A percentile compares a stretch with the other conserved stretches of the same genome.
These are phyloP conservation scores for Phytopythium montanum DNA, from an alignment of 352 stramenopile genomes.

Conservation along the genomic window DNA sequence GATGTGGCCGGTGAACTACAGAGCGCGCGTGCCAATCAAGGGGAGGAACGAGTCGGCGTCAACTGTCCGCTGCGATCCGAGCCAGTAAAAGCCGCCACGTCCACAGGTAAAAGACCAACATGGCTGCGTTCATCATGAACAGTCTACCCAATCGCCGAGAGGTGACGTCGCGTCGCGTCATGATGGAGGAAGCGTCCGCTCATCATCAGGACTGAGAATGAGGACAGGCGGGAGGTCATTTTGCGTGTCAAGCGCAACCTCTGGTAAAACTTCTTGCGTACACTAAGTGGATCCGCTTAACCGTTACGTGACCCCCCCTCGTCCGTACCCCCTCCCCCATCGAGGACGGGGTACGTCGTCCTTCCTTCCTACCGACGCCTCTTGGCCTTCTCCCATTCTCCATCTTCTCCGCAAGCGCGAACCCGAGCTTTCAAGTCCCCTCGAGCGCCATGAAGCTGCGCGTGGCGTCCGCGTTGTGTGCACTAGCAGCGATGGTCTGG, in stretches of 20 bases:
- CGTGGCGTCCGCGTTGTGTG: slow-evolving; percentile 9
- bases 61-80: neutral
- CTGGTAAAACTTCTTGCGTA: neutral
- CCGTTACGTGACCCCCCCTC: slow-evolving; percentile 10
- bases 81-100: neutral
- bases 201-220: neutral
- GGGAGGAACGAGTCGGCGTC: neutral
- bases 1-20: no score
- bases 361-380: neutral
- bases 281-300: slow-evolving; percentile 13
- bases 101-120: neutral
- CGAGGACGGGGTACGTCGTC: neutral
- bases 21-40: neutral
- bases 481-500: slow-evolving; percentile 12
- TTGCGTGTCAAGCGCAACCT: neutral
- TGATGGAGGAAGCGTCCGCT: neutral
- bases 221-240: neutral
- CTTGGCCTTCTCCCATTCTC: neutral
- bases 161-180: neutral
- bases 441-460: slow-evolving; percentile 15
- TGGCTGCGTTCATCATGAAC: neutral
- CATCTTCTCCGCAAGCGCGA: neutral
- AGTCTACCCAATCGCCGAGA: neutral
- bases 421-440: neutral
- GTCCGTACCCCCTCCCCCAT: slow-evolving; percentile 3